phyloP scores from a whole-genome alignment of 805 yeast species.

The Yamadazyma phyllophila region DNA sequence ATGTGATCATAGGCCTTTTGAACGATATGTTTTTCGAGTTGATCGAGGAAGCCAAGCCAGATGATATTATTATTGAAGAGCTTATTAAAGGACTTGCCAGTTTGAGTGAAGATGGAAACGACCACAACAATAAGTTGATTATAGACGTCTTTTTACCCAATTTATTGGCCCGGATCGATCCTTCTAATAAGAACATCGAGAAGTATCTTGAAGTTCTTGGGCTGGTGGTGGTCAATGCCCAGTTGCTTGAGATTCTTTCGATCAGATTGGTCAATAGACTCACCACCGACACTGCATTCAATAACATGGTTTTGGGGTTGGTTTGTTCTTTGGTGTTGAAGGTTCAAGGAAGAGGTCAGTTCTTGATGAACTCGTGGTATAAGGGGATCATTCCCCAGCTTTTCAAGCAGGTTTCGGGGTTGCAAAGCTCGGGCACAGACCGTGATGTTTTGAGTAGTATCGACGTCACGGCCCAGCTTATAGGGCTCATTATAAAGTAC shows the following conservation, averaged over 20 bases:
- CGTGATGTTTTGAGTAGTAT: constrained; percentile 17
- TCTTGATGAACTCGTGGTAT: constrained; percentile 42
- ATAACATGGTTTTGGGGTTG: constrained; percentile 17
- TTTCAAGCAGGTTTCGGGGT: background rate
- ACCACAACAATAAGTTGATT: constrained; percentile 10
- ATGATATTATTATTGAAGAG: constrained; percentile 50
- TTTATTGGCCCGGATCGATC: constrained; percentile 16
- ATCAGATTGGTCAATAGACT: constrained; percentile 45
- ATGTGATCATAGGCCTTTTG: constrained; percentile 61
- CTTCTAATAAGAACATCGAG: constrained; percentile 23
- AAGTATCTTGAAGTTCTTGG: constrained; percentile 16
- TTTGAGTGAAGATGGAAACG: constrained; percentile 33
- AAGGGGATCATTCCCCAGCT: constrained; percentile 32
- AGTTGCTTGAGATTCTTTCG: constrained; percentile 43
- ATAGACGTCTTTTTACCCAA: constrained; percentile 29
- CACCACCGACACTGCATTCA: constrained; percentile 10
- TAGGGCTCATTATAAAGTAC: constrained; percentile 41
- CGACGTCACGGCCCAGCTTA: constrained; percentile 40
- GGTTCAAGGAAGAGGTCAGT: constrained; percentile 29
- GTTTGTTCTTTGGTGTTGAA: constrained; percentile 27
- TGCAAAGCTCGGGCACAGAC: constrained; percentile 7
- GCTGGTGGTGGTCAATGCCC: constrained; percentile 28
- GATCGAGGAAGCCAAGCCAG: constrained; percentile 38
- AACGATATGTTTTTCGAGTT: constrained; percentile 49
- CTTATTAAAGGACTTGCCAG: constrained; percentile 50